phyloP scores from a whole-genome alignment of 768 basidiomycete genomes.

The Trametes elegans region DNA sequence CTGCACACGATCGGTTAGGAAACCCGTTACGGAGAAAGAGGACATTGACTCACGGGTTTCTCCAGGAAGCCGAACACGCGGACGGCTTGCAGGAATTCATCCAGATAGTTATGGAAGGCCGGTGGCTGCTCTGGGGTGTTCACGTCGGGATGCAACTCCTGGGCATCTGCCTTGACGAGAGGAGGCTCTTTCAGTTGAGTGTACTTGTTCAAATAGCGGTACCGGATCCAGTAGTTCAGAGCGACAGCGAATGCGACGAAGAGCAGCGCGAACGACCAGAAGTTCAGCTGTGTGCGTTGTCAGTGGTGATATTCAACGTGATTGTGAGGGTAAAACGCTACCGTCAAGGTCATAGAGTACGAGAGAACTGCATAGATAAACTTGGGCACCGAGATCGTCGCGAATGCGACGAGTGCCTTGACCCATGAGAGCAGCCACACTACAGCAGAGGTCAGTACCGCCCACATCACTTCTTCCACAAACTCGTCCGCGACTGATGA shows the following conservation, averaged over 20 bases:
- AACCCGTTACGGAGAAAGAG: neutral
- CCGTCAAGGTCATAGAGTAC: conserved; percentile 88
- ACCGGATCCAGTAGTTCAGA: conserved; percentile 83
- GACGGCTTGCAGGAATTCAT: conserved; percentile 95
- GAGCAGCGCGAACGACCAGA: conserved; percentile 84
- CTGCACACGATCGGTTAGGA: conserved; percentile 36
- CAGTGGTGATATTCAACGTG: neutral
- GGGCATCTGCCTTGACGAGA: conserved; percentile 76
- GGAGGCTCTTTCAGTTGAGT: conserved; percentile 79
- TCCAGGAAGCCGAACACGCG: conserved; percentile 97
- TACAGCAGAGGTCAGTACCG: conserved; percentile 27
- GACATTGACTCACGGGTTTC: conserved; percentile 79
- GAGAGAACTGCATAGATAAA: conserved; percentile 76
- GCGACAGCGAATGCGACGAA: conserved; percentile 65
- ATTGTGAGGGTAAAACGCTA: conserved; percentile 32
- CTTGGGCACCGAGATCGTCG: conserved; percentile 80
- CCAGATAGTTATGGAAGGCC: conserved; percentile 92
- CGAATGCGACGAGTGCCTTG: conserved; percentile 70
- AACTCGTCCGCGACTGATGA: neutral
- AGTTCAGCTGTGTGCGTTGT: conserved; percentile 63
- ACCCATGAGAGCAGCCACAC: conserved; percentile 84
- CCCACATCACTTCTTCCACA: too few relatives aligned
- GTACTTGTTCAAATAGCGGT: conserved; percentile 74
- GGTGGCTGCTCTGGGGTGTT: conserved; percentile 71
- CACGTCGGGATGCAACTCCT: conserved; percentile 89